Evolutionary conservation across 2,329 filamentous ascomycete species (phyloP), one percentile per base, ranked within the genome.

Genomic region (Diaporthe amygdali): DNA sequence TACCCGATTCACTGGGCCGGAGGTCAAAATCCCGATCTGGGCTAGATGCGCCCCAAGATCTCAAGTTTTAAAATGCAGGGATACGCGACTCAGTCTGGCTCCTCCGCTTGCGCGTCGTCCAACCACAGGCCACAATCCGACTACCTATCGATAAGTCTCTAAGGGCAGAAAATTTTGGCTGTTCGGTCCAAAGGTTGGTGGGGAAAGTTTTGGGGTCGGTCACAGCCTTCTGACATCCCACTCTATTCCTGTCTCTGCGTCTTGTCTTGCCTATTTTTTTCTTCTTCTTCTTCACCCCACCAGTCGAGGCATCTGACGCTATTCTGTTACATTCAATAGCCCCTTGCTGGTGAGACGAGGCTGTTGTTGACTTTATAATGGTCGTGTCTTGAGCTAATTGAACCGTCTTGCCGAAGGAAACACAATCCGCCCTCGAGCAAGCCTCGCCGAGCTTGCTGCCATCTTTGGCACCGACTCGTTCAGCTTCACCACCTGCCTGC

Each of bases 311-410:
- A 39, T 15, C 8, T 64, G 30, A 49, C 41, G 30, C n/a, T n/a
- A 27, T 20, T 37, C 44, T 22, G 9, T 30, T 15, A 69, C 37
- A 47, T 63, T 41, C 51, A 39, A 49, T 71, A 47, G 63, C 56
- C 34, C 54, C 56, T 55, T 56, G 51, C 66, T 63, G 69, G 71
- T 71, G 54, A 68, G 71, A 71, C 69, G 51, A 68, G 69, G 69
- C 67, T 70, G 37, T 59, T 54, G 55, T 41, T 61, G 46, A 52
- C 68, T 64, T n/a, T 61, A 67, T 66, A 56, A 66, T 71, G 66
- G n/a, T 73, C 46, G 14, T 66, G 54, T 59, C 47, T 54, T 63
- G 66, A 73, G 54, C 47, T 59, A 59, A 69, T 52, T 51, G 32
- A 59, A 44, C 54, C 39, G 30, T 66, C 64, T 66, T 47, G 22